phyloP scores from a whole-genome alignment of 2,329 filamentous ascomycete species.

The Daldinia sp. region DNA sequence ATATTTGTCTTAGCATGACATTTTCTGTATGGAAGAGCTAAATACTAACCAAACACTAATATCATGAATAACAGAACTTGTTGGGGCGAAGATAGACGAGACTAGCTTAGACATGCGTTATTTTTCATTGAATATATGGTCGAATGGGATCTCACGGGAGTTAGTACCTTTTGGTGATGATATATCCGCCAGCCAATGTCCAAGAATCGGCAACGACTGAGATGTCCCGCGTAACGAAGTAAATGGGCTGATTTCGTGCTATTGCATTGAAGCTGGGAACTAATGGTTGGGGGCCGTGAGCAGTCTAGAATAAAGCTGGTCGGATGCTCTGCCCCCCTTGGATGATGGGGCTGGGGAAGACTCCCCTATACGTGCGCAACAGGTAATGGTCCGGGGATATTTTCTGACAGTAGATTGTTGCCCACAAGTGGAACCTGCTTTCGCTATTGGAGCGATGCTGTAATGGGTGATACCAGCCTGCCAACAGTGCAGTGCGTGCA shows the following conservation, averaged over 20 bases:
- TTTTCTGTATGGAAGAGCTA: neutral
- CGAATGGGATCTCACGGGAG: neutral
- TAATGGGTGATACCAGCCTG: slow-evolving; percentile 1
- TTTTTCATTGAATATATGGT: neutral
- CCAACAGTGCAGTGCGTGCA: neutral
- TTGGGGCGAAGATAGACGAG: neutral
- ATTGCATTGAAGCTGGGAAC: neutral
- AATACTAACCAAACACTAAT: slow-evolving; percentile 7
- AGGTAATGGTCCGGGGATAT: neutral
- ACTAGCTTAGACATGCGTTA: neutral
- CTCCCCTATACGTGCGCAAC: neutral
- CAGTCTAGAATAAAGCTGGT: neutral
- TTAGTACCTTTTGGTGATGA: neutral
- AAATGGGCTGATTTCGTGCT: neutral
- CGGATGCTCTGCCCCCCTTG: neutral
- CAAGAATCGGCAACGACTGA: neutral
- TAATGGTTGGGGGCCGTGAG: neutral
- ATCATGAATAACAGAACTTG: neutral
- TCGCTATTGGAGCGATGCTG: neutral
- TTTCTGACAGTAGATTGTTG: neutral
- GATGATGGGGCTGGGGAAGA: neutral
- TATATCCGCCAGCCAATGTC: neutral
- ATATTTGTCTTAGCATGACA: neutral
- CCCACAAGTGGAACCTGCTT: slow-evolving; percentile 8
- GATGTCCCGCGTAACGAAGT: neutral